Percentiles rank a stretch among this genome's conserved stretches.
phyloP scores from a whole-genome alignment of 169 alveolate species.

The Plasmodium inui region DNA sequence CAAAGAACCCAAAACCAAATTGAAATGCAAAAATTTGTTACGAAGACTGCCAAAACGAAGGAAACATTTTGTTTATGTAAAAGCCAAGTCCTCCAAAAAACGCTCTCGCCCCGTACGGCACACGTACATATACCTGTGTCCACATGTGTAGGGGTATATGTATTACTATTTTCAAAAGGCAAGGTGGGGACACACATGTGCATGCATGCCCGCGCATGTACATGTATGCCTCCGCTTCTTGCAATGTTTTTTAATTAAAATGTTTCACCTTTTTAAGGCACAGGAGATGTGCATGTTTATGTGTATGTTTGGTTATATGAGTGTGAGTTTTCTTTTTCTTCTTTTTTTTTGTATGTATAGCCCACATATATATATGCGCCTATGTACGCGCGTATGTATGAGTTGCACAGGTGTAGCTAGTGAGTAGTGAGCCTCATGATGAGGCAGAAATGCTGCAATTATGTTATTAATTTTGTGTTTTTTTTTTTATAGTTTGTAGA shows the following conservation, averaged over 20 bases:
- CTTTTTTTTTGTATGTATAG: background rate
- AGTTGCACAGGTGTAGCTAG: background rate
- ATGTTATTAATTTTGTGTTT: slow-evolving; percentile 4
- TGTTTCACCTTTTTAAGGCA: slow-evolving; percentile 1
- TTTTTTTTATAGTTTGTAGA: background rate
- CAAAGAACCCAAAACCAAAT: background rate
- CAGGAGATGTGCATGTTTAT: slow-evolving; percentile 6
- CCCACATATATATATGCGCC: background rate
- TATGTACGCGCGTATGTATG: background rate
- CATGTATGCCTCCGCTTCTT: background rate
- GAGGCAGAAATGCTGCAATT: background rate
- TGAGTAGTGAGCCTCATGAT: slow-evolving; percentile 1
- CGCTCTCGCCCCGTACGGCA: background rate
- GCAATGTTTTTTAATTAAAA: slow-evolving; percentile 1
- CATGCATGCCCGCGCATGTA: background rate
- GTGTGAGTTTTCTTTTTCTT: background rate
- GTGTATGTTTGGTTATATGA: background rate
- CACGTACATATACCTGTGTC: background rate
- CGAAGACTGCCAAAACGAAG: background rate
- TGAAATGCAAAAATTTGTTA: background rate
- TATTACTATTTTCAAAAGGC: background rate
- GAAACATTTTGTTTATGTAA: background rate
- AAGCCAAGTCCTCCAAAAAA: background rate
- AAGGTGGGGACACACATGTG: background rate
- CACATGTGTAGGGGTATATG: background rate